Conservation (phyloP, 2,329 filamentous ascomycete species). For the Fusarium udum region DNA sequence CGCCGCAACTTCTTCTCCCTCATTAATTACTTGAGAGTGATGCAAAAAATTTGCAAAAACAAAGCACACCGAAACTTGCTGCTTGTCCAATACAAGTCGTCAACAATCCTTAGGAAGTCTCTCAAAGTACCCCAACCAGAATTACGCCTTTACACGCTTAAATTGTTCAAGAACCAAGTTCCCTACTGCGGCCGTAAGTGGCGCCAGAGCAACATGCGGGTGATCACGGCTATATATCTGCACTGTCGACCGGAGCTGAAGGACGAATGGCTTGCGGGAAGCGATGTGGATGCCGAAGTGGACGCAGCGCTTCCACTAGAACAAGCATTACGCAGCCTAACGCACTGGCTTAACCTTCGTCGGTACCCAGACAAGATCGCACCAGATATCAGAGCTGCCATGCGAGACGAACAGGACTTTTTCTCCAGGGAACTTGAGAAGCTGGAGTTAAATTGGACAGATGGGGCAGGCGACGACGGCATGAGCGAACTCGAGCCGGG, state of each 20-base stretch:
- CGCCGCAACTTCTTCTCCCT: slow-evolving; percentile 94
- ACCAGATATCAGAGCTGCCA: slow-evolving; percentile 62
- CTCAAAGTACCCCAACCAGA: slow-evolving; percentile 90
- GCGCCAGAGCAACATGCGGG: slow-evolving; percentile 97
- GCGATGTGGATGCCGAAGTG: slow-evolving; percentile 91
- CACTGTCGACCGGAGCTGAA: slow-evolving; percentile 91
- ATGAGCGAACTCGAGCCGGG: slow-evolving; percentile 48
- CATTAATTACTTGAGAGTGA: slow-evolving; percentile 93
- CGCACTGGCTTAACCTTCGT: slow-evolving; percentile 93
- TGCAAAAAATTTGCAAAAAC: slow-evolving; percentile 97
- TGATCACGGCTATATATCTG: slow-evolving; percentile 96
- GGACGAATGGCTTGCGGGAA: slow-evolving; percentile 93
- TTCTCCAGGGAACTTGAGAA: slow-evolving; percentile 81
- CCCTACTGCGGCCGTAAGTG: slow-evolving; percentile 98
- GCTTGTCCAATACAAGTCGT: slow-evolving; percentile 94
- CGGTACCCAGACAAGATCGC: slow-evolving; percentile 83
- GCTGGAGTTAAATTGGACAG: slow-evolving; percentile 65
- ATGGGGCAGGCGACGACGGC: slow-evolving; percentile 49
- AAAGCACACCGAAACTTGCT: slow-evolving; percentile 95
- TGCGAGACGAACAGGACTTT: slow-evolving; percentile 81
- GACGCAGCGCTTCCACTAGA: slow-evolving; percentile 93
- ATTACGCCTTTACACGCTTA: slow-evolving; percentile 91
- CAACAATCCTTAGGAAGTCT: slow-evolving; percentile 88
- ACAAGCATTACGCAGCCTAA: slow-evolving; percentile 86
- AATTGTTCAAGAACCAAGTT: slow-evolving; percentile 98